phyloP scores from a whole-genome alignment of 2,329 filamentous ascomycete genomes.

The Thielaviopsis musarum region DNA sequence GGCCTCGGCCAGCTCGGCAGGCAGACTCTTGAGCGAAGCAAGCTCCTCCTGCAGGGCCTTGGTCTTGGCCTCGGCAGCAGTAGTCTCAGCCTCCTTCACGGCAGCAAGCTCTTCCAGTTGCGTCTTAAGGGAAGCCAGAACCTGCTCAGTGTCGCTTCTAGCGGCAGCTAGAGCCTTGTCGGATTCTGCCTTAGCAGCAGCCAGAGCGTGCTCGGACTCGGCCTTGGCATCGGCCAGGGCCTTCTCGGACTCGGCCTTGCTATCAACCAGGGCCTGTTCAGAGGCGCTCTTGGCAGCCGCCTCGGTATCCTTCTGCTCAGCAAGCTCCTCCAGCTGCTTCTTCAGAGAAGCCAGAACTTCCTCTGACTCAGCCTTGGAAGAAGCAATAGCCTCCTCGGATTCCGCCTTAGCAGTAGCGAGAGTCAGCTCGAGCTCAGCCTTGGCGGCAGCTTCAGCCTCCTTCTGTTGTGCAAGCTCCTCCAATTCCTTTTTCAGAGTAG shows the following conservation, averaged over 20 bases:
- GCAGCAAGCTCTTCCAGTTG: not conserved
- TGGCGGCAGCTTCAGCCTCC: constrained; percentile 31
- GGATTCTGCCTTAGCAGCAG: constrained; percentile 34
- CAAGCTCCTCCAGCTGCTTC: constrained; percentile 8
- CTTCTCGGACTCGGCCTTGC: constrained; percentile 35
- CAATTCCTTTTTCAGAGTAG: constrained; percentile 25
- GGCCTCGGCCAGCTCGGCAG: constrained; percentile 1
- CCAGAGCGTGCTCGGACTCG: constrained; percentile 25
- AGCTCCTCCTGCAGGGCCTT: constrained; percentile 35
- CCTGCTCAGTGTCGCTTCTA: constrained; percentile 5
- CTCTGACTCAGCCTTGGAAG: constrained; percentile 8
- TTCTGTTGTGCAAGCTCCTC: not conserved
- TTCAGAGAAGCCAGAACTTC: constrained; percentile 18
- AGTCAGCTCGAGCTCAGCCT: constrained; percentile 35
- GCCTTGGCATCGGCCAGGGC: constrained; percentile 37
- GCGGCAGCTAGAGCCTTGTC: constrained; percentile 34
- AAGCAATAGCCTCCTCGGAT: constrained; percentile 10
- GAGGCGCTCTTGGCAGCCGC: constrained; percentile 19
- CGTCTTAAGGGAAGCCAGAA: constrained; percentile 18
- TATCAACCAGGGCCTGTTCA: constrained; percentile 28
- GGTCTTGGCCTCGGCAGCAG: constrained; percentile 14
- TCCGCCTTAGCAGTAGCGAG: constrained; percentile 25
- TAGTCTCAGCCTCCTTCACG: not conserved
- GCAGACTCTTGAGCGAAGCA: constrained; percentile 32
- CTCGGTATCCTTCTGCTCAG: constrained; percentile 2